Base-by-base conservation (phyloP, 768 basidiomycete genomes). In the Boletus sp. region DNA sequence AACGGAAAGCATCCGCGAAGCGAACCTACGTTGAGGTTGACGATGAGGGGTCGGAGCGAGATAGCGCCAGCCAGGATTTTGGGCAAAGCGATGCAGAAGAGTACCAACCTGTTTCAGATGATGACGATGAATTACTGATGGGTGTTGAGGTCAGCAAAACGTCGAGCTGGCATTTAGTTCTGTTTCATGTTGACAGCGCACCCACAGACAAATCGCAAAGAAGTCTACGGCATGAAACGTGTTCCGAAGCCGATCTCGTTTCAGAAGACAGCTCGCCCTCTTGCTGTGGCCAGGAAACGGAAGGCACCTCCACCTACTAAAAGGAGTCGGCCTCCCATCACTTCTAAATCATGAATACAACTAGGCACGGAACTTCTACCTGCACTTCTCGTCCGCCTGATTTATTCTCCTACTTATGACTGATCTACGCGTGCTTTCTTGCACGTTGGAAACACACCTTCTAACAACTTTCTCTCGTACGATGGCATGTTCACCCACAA, bases 91-190 rank as follows among this genome's bases (percentile, higher is more conserved):
- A 55, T 23, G 34, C 46, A 25, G 56, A 47, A 5, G 59, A 60
- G 49, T 47, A 50, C 15, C 64, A 54, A 21, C 56, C 60, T 46
- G 55, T 57, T 34, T 69, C 71, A 35, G 71, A 81, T 15, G 84
- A 78, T 11, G 82, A 83, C 5, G 84, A 87, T 57, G 83, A 85
- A 60, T 64, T 87, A 30, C 76, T 81, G 74, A 79, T 87, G 69
- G 82, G 80, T 27, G 71, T 76, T n/a, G 79, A 79, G 75, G 86
- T 85, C 33, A 56, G 64, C 19, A 41, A 47, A 46, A 33, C 68
- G 61, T 41, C 6, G 34, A 40, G 42, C 27, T 19, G 5, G 41
- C 19, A 34, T 32, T 41, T 2, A 7, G 9, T 2, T 10, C 21
- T 23, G 33, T 50, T 44, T 55, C 54, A 14, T 13, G 25, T 40